Percentiles rank a stretch among this genome's conserved stretches.
Conservation (phyloP, 2,329 filamentous ascomycete genomes). For the Clarireedia paspali region DNA sequence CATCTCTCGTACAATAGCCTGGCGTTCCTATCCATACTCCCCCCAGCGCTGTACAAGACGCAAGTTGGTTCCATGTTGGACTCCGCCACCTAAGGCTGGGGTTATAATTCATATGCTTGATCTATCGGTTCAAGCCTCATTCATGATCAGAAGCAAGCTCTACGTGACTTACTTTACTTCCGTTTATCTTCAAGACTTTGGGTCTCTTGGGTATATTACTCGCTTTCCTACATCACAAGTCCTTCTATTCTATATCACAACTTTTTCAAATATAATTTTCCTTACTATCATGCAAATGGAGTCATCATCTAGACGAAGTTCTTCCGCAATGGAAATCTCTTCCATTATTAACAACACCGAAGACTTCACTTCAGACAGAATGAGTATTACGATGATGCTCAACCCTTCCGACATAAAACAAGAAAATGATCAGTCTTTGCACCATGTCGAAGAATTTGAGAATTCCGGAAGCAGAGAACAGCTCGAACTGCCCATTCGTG, state of each 20-base stretch:
- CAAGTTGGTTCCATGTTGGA: conserved; percentile 2
- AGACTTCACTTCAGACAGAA: background rate
- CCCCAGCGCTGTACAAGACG: background rate
- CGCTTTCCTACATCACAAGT: background rate
- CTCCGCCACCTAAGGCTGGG: background rate
- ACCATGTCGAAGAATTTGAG: background rate
- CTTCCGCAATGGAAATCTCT: conserved; percentile 1
- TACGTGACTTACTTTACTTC: background rate
- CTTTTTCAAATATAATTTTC: background rate
- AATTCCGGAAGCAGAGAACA: background rate
- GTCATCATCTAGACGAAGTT: background rate
- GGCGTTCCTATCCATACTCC: background rate
- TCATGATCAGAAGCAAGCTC: background rate
- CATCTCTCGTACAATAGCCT: background rate
- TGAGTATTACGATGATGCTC: background rate
- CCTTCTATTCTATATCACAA: background rate
- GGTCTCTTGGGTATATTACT: background rate
- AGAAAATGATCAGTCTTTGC: background rate
- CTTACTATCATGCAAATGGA: background rate
- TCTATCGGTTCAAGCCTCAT: background rate
- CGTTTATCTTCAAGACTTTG: background rate
- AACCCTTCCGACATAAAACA: background rate
- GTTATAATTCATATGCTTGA: background rate
- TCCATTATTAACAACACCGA: background rate
- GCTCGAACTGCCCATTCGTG: background rate